These are phyloP conservation scores for Medicago ruthenica DNA, from an alignment of 306 rosid genomes.

Conservation along the genomic window DNA sequence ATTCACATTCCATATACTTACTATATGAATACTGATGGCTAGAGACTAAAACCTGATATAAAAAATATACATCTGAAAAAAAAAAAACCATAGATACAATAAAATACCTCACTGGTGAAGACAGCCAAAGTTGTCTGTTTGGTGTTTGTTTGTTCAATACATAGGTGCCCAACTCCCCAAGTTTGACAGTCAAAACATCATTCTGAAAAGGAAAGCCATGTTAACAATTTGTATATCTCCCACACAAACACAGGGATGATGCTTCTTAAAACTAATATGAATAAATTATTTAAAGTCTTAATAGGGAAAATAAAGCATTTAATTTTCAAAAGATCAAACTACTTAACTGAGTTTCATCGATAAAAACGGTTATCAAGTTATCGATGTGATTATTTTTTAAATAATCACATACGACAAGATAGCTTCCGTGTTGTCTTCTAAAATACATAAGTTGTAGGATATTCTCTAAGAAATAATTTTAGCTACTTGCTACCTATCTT, in stretches of 20 bases:
- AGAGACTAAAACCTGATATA: background rate
- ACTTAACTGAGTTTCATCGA: background rate
- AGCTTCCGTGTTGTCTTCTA: background rate
- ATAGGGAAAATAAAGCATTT: background rate
- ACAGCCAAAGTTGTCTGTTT: conserved; percentile 87
- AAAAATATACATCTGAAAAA: background rate
- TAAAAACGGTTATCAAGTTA: conserved; percentile 11
- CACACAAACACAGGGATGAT: conserved; percentile 22
- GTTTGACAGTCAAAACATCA: conserved; percentile 80
- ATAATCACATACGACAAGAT: conserved; percentile 7
- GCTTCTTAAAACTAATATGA: conserved; percentile 21
- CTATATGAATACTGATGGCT: background rate
- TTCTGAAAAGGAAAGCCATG: conserved; percentile 57
- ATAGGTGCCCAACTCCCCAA: conserved; percentile 75
- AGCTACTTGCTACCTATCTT: background rate
- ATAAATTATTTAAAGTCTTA: background rate
- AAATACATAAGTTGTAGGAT: background rate
- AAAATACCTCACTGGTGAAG: conserved; percentile 84
- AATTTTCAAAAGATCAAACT: conserved; percentile 14
- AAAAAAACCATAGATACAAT: background rate
- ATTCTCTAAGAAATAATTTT: background rate
- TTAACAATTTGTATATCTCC: conserved; percentile 14
- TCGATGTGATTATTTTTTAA: conserved; percentile 27
- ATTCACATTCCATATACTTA: conserved; percentile 15
- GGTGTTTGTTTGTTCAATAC: conserved; percentile 93